These are phyloP conservation scores for Candida krabiensis DNA, from an alignment of 805 yeast species.

Conservation along the genomic window DNA sequence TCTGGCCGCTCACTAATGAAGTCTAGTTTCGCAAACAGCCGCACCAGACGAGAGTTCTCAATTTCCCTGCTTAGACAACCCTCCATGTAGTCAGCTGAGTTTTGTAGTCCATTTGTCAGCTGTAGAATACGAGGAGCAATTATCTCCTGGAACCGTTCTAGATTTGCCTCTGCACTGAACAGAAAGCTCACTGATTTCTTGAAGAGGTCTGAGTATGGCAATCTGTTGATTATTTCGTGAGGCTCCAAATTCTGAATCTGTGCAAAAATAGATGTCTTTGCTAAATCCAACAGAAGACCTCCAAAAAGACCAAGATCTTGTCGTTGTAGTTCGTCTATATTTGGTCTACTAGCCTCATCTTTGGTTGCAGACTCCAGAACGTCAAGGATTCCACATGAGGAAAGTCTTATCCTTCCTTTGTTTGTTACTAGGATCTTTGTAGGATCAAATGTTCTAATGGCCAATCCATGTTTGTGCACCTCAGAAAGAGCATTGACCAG, in stretches of 20 bases:
- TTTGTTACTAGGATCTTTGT: conserved; percentile 74
- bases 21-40: conserved; percentile 79
- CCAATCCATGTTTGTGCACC: conserved; percentile 63
- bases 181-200: conserved; percentile 42
- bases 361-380: conserved; percentile 44
- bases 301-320: conserved; percentile 65
- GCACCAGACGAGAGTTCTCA: conserved; percentile 84
- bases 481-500: conserved; percentile 65
- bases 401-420: conserved; percentile 67
- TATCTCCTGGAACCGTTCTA: conserved; percentile 36
- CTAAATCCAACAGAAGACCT: conserved; percentile 53
- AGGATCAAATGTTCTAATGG: conserved; percentile 61
- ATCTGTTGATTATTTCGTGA: conserved; percentile 25
- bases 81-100: conserved; percentile 58
- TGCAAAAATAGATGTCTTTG: conserved; percentile 34
- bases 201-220: conserved; percentile 45
- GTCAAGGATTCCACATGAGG: conserved; percentile 72
- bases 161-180: conserved; percentile 27
- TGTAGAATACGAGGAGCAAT: conserved; percentile 47
- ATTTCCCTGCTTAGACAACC: conserved; percentile 66
- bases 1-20: conserved; percentile 77
- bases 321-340: conserved; percentile 19
- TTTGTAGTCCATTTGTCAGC: conserved; percentile 50
- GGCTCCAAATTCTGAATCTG: conserved; percentile 19
- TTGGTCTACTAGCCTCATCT: conserved; percentile 30